Percentiles rank a stretch among this genome's conserved stretches.
These are phyloP conservation scores for Triadica sebifera DNA, from an alignment of 345 rosid species.

Conservation along the genomic window DNA sequence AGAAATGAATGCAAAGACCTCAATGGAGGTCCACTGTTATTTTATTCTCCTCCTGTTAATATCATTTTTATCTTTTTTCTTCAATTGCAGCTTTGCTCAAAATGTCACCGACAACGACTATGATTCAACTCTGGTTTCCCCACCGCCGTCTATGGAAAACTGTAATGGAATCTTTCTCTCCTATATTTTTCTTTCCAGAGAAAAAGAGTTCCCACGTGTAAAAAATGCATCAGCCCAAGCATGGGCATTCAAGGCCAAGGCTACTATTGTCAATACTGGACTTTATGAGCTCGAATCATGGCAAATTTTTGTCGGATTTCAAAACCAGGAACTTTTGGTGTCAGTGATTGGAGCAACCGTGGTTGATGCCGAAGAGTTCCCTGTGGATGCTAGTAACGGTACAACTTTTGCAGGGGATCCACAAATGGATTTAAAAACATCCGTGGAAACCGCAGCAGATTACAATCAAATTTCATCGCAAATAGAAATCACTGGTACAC, in stretches of 20 bases:
- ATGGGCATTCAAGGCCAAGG: conserved; percentile 72
- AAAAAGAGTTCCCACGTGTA: conserved; percentile 53
- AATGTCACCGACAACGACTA: conserved; percentile 27
- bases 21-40: conserved; percentile 41
- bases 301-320: conserved; percentile 74
- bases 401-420: conserved; percentile 60
- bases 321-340: conserved; percentile 66
- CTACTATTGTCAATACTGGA: conserved; percentile 61
- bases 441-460: conserved; percentile 86
- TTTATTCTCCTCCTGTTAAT: conserved; percentile 7
- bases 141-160: too few relatives aligned
- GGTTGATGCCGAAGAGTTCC: conserved; percentile 56
- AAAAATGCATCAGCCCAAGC: conserved; percentile 82
- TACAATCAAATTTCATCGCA: conserved; percentile 53
- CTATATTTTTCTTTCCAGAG: conserved; percentile 55
- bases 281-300: conserved; percentile 65
- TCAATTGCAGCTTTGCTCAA: conserved; percentile 45
- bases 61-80: conserved; percentile 15
- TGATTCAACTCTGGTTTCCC: conserved; percentile 24
- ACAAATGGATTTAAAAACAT: conserved; percentile 56
- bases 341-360: conserved; percentile 47
- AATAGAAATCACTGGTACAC: conserved; percentile 62
- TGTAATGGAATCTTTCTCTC: conserved; percentile 74
- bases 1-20: conserved; percentile 16
- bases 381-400: conserved; percentile 69